Base-by-base conservation (phyloP, 2,329 filamentous ascomycete genomes). In the Apiospora malaysiana region DNA sequence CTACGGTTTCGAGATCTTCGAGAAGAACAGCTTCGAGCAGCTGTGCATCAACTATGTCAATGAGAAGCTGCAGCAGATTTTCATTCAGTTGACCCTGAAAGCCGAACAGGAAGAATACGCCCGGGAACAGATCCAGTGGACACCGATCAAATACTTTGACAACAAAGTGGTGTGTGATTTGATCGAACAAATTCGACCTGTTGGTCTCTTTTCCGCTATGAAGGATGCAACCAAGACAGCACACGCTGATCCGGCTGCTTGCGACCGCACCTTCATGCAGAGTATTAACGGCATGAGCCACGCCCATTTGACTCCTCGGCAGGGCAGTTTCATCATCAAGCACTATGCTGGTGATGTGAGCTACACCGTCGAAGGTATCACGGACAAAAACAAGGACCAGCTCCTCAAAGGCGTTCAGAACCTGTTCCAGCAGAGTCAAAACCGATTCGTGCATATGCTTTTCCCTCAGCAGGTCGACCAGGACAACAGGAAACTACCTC, bases 21-120 rank as follows among this genome's bases (percentile, higher is more conserved):
- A 99, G 81, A 96, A 95, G 84, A 99, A 99, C 85, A 98, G 94
- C 75, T 99, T 99, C 78, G 96, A 99, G 81, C 96, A 99, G 83
- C 89, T 99, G 9, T 99, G 96, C 83, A 99, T 99, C 87, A 99
- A 99, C 85, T 99, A 98, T 79, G 97, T 98, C 79, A 99, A 99
- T 82, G 96, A 99, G 84, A 99, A 99, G 83, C 86, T 99, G 71
- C 96, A 99, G 83, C 96, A 99, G 79, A 98, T 99, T 78, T 99
- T 99, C 80, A 99, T 99, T 76, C 96, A 99, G 82, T 86, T 99
- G 76, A 99, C 96, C 0, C 83, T 99, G 73, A 97, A 97, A 85
- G 92, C 96, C 0, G 96, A 99, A 81, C 96, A 99, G 83, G 96
- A 99, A 76, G 96, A 99, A 81, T 99, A 99, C 78, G 94, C 93